A percentile compares a stretch with the other conserved stretches of the same genome.
These are phyloP conservation scores for Aegilops tauschii DNA, from an alignment of 176 grass and related monocot genomes.

Conservation along the genomic window DNA sequence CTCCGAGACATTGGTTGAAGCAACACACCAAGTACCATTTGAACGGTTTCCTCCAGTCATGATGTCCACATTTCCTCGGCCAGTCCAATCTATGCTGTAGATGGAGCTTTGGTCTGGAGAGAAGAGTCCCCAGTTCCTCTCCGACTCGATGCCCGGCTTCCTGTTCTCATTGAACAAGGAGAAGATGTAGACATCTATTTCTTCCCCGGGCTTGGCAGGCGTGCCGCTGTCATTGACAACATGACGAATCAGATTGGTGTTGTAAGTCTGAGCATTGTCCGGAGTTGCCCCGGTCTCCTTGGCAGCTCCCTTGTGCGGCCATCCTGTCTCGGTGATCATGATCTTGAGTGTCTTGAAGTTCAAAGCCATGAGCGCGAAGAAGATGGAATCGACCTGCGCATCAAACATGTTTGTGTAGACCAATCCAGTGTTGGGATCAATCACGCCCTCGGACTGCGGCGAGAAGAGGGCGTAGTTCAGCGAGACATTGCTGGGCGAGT, in stretches of 20 bases:
- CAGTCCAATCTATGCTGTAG: slow-evolving; percentile 93
- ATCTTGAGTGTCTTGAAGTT: slow-evolving; percentile 93
- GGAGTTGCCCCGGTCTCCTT: slow-evolving; percentile 79
- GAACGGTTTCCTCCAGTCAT: slow-evolving; percentile 75
- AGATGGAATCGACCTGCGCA: slow-evolving; percentile 86
- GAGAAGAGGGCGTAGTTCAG: slow-evolving; percentile 81
- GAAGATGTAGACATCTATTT: slow-evolving; percentile 91
- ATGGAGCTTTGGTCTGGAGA: slow-evolving; percentile 81
- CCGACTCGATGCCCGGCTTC: slow-evolving; percentile 84
- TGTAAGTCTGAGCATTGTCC: slow-evolving; percentile 92
- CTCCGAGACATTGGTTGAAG: slow-evolving; percentile 77
- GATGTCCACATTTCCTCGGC: slow-evolving; percentile 83
- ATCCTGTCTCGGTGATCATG: slow-evolving; percentile 88
- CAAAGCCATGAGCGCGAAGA: slow-evolving; percentile 82
- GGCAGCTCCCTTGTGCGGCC: slow-evolving; percentile 79
- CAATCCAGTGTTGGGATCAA: slow-evolving; percentile 87
- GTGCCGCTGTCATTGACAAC: slow-evolving; percentile 90
- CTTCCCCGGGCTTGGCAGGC: slow-evolving; percentile 76
- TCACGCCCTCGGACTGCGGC: slow-evolving; percentile 52
- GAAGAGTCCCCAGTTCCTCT: slow-evolving; percentile 96
- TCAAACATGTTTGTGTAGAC: slow-evolving; percentile 98
- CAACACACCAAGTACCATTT: slow-evolving; percentile 86
- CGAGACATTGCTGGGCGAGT: slow-evolving; percentile 80
- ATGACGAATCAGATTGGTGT: slow-evolving; percentile 83
- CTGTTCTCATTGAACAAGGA: slow-evolving; percentile 98